These are phyloP conservation scores for Kwoniella sp. DNA, from an alignment of 768 basidiomycete species.

Conservation along the genomic window DNA sequence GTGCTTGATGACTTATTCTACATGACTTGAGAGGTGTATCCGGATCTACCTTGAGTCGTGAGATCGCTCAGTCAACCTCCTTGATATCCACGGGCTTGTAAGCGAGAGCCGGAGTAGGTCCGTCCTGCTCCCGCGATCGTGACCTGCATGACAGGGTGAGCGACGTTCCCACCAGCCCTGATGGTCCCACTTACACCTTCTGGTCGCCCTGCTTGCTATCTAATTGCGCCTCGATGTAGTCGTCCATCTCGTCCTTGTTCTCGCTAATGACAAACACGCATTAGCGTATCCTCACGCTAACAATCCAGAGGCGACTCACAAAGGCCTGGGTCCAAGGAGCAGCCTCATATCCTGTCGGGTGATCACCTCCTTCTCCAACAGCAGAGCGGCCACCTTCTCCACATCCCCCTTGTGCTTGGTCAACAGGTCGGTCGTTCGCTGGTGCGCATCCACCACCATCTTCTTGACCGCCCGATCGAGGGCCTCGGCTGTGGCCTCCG, in stretches of 20 bases:
- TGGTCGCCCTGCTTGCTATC: constrained; percentile 41
- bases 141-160: too few relatives aligned
- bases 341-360: constrained; percentile 63
- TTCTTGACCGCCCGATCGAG: constrained; percentile 77
- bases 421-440: constrained; percentile 74
- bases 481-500: constrained; percentile 93
- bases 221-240: constrained; percentile 69
- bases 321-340: constrained; percentile 35
- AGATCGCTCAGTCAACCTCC: constrained; percentile 3
- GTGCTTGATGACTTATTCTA: neutral
- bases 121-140: too few relatives aligned
- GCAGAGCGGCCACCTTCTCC: constrained; percentile 82
- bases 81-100: constrained; percentile 14
- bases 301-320: constrained; percentile 54
- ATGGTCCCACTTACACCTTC: too few relatives aligned
- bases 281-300: constrained; percentile 79
- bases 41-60: too few relatives aligned
- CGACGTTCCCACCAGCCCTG: too few relatives aligned
- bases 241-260: constrained; percentile 88
- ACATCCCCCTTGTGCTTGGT: constrained; percentile 78
- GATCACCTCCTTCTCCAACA: constrained; percentile 93
- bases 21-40: constrained; percentile 1
- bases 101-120: constrained; percentile 10
- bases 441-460: constrained; percentile 87
- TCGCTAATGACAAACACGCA: constrained; percentile 74